Evolutionary conservation across 2,329 filamentous ascomycete genomes (phyloP), one percentile per base, ranked within the genome.

Genomic region (Colletotrichum australisinense): DNA sequence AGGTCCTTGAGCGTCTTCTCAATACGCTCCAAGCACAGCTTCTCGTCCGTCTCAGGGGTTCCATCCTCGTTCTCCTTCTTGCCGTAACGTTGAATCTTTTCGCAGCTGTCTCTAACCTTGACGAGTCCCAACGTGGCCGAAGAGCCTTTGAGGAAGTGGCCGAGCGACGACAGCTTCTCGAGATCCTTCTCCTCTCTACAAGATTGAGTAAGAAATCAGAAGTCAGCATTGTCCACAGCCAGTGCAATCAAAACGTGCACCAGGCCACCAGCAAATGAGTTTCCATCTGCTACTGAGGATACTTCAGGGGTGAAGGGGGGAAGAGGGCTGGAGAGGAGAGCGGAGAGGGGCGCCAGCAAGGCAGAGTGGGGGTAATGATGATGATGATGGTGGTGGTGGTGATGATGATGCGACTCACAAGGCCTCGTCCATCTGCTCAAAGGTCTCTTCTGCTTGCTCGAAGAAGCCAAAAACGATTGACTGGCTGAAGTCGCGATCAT

Each of bases 81-180:
- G 77, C 96, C 96, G 81, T 92, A 97, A 80, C 97, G 93, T 84
- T 99, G 96, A 79, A 99, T 98, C 87, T 97, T 95, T 85, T 98
- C 95, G 85, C 97, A 99, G 75, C 91, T 93, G 80, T 98, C 95
- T 82, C 95, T 94, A 78, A 99, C 93, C 83, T 97, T 97, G 79
- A 90, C 93, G 68, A 98, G 90, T 58, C 97, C 97, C 67, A 99
- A 89, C 4, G 97, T 98, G 52, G 97, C 96, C 9, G 96, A 98
- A 7, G 96, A 98, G 73, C 97, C 97, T 85, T 99, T 99, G 77
- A 99, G 89, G 86, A 98, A 99, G 85, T 99, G 97, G 55, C 97
- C 97, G 38, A 98, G 91, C 66, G 90, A 88, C 42, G 95, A 97
- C 49, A 98, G 90, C 76, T 91, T 86, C n/a, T 85, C 83, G 70